Evolutionary conservation across 352 stramenopile species (phyloP), one percentile per base, ranked within the genome.

Genomic region (Pythium scleroteichum): DNA sequence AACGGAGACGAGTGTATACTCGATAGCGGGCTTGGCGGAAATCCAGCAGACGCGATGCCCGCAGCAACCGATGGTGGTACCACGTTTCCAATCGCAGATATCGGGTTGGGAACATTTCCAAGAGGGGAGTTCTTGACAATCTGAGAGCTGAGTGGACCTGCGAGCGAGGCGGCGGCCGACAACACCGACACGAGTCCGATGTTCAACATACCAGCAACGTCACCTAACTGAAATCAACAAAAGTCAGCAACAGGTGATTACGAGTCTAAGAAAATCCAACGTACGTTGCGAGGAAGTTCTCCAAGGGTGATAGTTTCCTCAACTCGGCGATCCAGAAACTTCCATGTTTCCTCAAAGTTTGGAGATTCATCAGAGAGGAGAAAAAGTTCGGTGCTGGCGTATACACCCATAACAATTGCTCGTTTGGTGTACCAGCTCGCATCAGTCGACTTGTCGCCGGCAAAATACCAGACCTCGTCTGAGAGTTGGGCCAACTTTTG

Each of bases 381-480:
- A 35, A 91, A 92, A 23, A 95, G 69, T 69, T 95, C 86, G 47
- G 82, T 92, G 62, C 78, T 90, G 19, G 82, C 75, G 66, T 95
- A 92, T 55, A 93, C 83, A 13, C 72, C 81, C 40, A 79, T 88
- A 26, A 95, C 76, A 32, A 92, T 62, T 23, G 84, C 84, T 38
- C 84, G 84, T 70, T 95, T 95, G 23, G 84, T 90, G 70, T 95
- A 95, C 86, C 86, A 95, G 19, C 75, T 88, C 55, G 79, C 62
- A 62, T 94, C 83, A 27, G 79, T 92, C 53, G 87, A 93, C 71
- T 89, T 78, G 70, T 96, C 87, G 27, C 87, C 87, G 24, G 82
- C 85, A 67, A 88, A 93, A 68, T 92, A 92, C 87, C 87, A 96
- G 57, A 96, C 89, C 59, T 94, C 85, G 53, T 96, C 87, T 23